These are phyloP conservation scores for Microbotryomycetes sp. DNA, from an alignment of 1,284 basidiomycete genomes.

Conservation along the genomic window DNA sequence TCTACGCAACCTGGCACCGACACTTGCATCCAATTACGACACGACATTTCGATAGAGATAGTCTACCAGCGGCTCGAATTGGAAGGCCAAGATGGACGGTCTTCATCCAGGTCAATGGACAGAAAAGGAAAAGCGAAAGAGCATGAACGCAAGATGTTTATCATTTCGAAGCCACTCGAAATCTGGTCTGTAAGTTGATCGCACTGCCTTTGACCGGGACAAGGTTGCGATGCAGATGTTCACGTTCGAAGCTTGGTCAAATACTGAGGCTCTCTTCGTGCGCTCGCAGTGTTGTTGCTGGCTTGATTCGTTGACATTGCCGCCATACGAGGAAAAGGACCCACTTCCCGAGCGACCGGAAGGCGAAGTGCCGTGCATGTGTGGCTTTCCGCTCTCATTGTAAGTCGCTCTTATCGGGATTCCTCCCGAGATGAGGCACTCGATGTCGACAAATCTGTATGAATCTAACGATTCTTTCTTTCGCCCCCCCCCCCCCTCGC, in stretches of 20 bases:
- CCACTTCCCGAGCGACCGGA: neutral
- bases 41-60: neutral
- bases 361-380: neutral
- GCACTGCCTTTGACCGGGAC: too few relatives aligned
- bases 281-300: neutral
- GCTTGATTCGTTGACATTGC: conserved; percentile 4
- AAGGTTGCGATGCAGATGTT: neutral
- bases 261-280: neutral
- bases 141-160: neutral
- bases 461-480: neutral
- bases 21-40: neutral
- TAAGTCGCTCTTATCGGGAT: neutral
- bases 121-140: neutral
- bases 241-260: neutral
- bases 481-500: too few relatives aligned
- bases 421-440: too few relatives aligned
- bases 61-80: neutral
- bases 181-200: neutral
- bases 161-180: neutral
- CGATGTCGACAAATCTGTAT: neutral
- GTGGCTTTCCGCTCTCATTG: neutral
- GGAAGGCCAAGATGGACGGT: neutral
- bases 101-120: neutral
- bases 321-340: neutral
- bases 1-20: neutral